A percentile compares a stretch with the other conserved stretches of the same genome.
phyloP scores from a whole-genome alignment of 176 grass and related monocot species.

The Tillandsia fasciculata region DNA sequence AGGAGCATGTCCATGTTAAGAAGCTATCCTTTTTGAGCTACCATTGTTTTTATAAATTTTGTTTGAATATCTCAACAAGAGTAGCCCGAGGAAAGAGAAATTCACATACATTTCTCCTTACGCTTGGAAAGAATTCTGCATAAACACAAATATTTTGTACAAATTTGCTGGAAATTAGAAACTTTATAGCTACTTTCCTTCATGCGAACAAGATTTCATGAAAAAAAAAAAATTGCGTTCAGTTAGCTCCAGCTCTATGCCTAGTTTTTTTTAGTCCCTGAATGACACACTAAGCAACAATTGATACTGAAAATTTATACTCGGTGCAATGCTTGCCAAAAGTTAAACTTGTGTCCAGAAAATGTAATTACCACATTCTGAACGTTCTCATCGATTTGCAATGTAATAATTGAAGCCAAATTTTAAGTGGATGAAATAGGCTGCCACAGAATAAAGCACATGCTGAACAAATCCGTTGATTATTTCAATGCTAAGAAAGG shows the following conservation, averaged over 20 bases:
- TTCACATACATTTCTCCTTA: too few relatives aligned
- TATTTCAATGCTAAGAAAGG: background rate
- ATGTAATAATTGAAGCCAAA: background rate
- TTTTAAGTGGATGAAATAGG: background rate
- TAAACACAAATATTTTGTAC: too few relatives aligned
- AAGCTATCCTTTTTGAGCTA: slow-evolving; percentile 1
- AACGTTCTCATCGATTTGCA: background rate
- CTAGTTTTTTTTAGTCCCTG: too few relatives aligned
- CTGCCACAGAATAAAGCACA: background rate
- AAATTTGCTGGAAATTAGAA: too few relatives aligned
- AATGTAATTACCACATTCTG: slow-evolving; percentile 2
- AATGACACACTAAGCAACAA: too few relatives aligned
- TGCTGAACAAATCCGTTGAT: background rate
- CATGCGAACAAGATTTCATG: too few relatives aligned
- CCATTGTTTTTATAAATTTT: background rate
- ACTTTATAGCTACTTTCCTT: too few relatives aligned
- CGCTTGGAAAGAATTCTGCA: too few relatives aligned
- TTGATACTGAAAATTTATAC: background rate
- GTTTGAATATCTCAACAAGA: background rate
- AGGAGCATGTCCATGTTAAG: background rate
- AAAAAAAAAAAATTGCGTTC: too few relatives aligned
- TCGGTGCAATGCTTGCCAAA: background rate
- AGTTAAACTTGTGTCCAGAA: background rate
- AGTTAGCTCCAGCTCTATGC: too few relatives aligned
- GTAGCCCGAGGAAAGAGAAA: too few relatives aligned